Evolutionary conservation across 306 rosid species (phyloP), one percentile per base, ranked within the genome.

Genomic region (Erythrophleum fordii): DNA sequence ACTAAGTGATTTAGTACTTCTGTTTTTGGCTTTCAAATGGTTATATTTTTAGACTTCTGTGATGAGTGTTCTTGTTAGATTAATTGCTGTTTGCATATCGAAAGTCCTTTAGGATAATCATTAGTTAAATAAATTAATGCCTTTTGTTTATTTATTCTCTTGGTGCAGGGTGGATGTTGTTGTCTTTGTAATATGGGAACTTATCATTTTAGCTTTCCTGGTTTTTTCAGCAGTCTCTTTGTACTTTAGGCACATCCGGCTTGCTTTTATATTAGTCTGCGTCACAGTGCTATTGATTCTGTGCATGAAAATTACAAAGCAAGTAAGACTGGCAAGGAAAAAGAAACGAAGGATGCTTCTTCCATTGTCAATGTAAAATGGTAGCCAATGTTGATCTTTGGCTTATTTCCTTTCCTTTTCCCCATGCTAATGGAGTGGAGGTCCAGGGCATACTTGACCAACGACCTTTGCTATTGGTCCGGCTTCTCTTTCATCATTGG

Each of bases 321-420:
- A 96, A 89, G 96, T 96, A 82, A 90, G 98, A 86, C 75, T 93
- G 83, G 97, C 98, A 58, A 86, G 97, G 91, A 96, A 89, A 87
- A 93, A 92, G 95, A 96, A 81, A 86, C 93, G 98, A 80, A 90
- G 99, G 85, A 96, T 96, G 99, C 99, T 96, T 89, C 99, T 96
- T 86, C 99, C 99, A 25, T 80, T 96, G 79, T 96, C 99, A 16
- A 93, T 96, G 98, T 96, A 89, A 92, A 69, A 77, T 74, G 83
- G 80, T 82, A 69, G 20, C 70, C 72, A 81, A 85, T 71, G 53
- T 58, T 53, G 45, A 79, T 48, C 81, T 81, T 42, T 61, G 89
- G 76, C 69, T 22, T 77, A 55, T 61, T 72, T 35, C 85, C 75
- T 29, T 82, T 58, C 31, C 60, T 48, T 25, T 52, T 71, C 74